A percentile compares a stretch with the other conserved stretches of the same genome.
These are phyloP conservation scores for Rhizopogon parksii DNA, from an alignment of 1,284 basidiomycete species.

Conservation along the genomic window DNA sequence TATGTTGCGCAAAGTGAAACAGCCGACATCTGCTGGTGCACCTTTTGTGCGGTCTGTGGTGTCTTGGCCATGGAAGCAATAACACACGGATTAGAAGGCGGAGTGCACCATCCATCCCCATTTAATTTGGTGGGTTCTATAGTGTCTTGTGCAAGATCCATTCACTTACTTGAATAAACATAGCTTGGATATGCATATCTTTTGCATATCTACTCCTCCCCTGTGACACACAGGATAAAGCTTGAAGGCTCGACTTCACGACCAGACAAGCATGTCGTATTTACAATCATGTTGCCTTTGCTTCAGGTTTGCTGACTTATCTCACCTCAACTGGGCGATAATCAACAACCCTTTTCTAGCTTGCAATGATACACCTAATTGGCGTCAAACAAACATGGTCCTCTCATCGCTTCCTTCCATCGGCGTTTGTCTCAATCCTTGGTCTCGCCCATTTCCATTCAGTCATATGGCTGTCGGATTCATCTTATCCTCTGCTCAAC, in stretches of 20 bases:
- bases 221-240: conserved; percentile 46
- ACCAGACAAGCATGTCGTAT: conserved; percentile 61
- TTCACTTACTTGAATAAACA: not conserved
- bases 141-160: not conserved
- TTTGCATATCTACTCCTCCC: conserved; percentile 63
- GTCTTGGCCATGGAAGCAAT: conserved; percentile 60
- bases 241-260: conserved; percentile 42
- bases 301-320: conserved; percentile 42
- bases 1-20: conserved; percentile 50
- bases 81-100: conserved; percentile 59
- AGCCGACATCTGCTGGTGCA: conserved; percentile 62
- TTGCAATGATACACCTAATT: conserved; percentile 56
- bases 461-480: conserved; percentile 44
- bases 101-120: conserved; percentile 48
- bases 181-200: conserved; percentile 72
- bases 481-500: conserved; percentile 60
- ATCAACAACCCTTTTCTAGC: conserved; percentile 28
- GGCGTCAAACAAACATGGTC: conserved; percentile 57
- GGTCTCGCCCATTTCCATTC: conserved; percentile 60
- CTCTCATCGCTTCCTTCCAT: conserved; percentile 57
- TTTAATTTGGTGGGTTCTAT: conserved; percentile 53
- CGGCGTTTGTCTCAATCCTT: conserved; percentile 50
- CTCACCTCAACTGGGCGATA: not conserved
- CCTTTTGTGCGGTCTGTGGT: conserved; percentile 59
- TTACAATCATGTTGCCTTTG: conserved; percentile 63